A percentile compares a stretch with the other conserved stretches of the same genome.
Conservation (phyloP, 805 yeast species). For the Starmera amethionina region DNA sequence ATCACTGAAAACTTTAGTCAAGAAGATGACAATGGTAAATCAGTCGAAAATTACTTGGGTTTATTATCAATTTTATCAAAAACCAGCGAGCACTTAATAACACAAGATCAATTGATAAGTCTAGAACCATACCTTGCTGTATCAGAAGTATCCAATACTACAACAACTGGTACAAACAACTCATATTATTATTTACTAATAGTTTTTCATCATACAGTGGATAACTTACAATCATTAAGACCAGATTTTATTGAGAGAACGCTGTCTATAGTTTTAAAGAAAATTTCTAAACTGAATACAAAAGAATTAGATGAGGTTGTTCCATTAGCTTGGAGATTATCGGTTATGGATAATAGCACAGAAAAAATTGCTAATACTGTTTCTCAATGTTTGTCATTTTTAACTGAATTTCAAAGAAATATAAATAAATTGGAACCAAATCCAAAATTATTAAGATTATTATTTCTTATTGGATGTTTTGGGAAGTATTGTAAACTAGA, state of each 20-base stretch:
- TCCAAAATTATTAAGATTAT: slow-evolving; percentile 40
- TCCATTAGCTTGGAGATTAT: slow-evolving; percentile 55
- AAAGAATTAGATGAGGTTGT: slow-evolving; percentile 65
- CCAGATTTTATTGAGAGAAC: slow-evolving; percentile 39
- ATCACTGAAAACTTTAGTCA: slow-evolving; percentile 25
- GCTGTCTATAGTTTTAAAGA: slow-evolving; percentile 40
- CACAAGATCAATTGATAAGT: slow-evolving; percentile 56
- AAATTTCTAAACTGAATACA: slow-evolving; percentile 49
- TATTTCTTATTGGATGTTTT: slow-evolving; percentile 59
- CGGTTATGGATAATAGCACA: slow-evolving; percentile 35
- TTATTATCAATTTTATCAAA: slow-evolving; percentile 48
- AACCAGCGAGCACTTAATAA: slow-evolving; percentile 40
- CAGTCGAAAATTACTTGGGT: slow-evolving; percentile 30
- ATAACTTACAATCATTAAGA: slow-evolving; percentile 33
- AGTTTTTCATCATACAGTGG: slow-evolving; percentile 42
- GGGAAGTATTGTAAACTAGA: slow-evolving; percentile 64
- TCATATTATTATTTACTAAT: slow-evolving; percentile 40
- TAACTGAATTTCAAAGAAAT: slow-evolving; percentile 23
- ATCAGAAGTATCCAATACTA: slow-evolving; percentile 53
- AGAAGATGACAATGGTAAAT: slow-evolving; percentile 7
- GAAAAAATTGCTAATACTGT: slow-evolving; percentile 51
- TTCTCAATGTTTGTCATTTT: slow-evolving; percentile 43
- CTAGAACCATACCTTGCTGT: slow-evolving; percentile 57
- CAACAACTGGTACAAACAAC: slow-evolving; percentile 31
- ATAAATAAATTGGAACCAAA: slow-evolving; percentile 24